Percentiles rank a stretch among this genome's conserved stretches.
Evolutionary conservation across 1,284 basidiomycete species (phyloP).

Genomic region (Sporisorium exsertum): DNA sequence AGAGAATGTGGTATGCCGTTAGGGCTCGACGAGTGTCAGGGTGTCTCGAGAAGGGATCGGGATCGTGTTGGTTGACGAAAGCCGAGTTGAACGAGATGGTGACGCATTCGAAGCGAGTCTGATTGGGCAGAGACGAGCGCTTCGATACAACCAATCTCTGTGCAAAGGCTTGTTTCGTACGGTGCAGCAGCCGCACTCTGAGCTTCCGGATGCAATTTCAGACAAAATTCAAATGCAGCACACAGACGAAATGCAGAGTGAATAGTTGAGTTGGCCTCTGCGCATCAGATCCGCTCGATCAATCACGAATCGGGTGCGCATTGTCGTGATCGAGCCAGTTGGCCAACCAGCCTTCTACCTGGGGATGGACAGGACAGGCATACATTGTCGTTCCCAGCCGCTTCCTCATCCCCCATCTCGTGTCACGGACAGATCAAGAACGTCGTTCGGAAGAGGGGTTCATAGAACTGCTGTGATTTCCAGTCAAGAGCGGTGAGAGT

Average conservation of each 20-base stretch:
- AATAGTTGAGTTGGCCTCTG: slow-evolving; percentile 3
- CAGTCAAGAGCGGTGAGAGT: too few species aligned
- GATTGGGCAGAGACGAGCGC: slow-evolving; percentile 2
- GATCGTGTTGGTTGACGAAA: slow-evolving; percentile 1
- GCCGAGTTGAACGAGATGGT: slow-evolving; percentile 2
- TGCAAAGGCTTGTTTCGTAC: slow-evolving; percentile 39
- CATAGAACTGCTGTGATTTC: not conserved
- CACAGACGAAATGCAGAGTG: not conserved
- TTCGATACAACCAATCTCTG: slow-evolving; percentile 17
- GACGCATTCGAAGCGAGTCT: not conserved
- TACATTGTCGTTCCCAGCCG: too few species aligned
- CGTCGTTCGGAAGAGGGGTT: not conserved
- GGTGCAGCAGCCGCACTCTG: slow-evolving; percentile 4
- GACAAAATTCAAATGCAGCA: not conserved
- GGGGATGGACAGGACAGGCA: too few species aligned
- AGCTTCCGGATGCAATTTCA: slow-evolving; percentile 19
- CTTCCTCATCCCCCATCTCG: too few species aligned
- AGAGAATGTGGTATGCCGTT: not conserved
- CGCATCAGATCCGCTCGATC: slow-evolving; percentile 25
- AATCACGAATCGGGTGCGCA: slow-evolving; percentile 15
- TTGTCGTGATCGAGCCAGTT: slow-evolving; percentile 19
- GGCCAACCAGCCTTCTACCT: too few species aligned
- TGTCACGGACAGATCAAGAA: too few species aligned
- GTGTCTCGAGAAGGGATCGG: not conserved
- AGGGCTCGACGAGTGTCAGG: slow-evolving; percentile 4